Conservation (phyloP, 2,329 filamentous ascomycete species). For the Berkeleyomyces rouxiae region DNA sequence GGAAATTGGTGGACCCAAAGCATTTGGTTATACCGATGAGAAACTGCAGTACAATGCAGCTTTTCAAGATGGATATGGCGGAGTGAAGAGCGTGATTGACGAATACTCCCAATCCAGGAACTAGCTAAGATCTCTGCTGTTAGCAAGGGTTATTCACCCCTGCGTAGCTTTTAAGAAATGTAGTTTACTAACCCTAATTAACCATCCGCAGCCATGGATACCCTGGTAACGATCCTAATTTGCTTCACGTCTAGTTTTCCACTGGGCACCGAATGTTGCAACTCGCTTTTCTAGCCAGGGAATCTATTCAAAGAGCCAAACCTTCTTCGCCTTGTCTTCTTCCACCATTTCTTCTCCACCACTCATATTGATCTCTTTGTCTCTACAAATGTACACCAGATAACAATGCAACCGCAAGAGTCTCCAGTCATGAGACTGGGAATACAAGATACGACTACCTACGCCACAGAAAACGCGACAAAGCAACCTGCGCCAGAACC, state of each 20-base stretch:
- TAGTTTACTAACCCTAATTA: neutral
- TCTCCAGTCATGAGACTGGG: neutral
- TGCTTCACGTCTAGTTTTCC: neutral
- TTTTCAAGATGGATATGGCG: slow-evolving; percentile 8
- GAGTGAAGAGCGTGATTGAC: slow-evolving; percentile 8
- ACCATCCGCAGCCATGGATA: neutral
- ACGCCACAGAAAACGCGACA: neutral
- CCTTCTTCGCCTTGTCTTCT: neutral
- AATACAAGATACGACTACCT: neutral
- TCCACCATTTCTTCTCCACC: too few relatives aligned
- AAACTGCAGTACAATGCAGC: slow-evolving; percentile 3
- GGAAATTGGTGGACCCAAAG: slow-evolving; percentile 3
- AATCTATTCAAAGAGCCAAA: neutral
- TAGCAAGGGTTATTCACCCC: neutral
- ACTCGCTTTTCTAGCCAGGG: neutral
- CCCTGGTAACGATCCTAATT: neutral
- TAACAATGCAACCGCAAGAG: neutral
- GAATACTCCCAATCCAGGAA: neutral
- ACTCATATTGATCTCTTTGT: neutral
- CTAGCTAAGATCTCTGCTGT: neutral
- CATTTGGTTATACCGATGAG: slow-evolving; percentile 9
- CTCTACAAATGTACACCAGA: neutral
- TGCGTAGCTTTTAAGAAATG: too few relatives aligned
- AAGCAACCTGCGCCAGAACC: too few relatives aligned
- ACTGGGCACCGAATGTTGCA: neutral